Evolutionary conservation across 2,329 filamentous ascomycete genomes (phyloP), one percentile per base, ranked within the genome.

Genomic region (Venturia oleaginea): DNA sequence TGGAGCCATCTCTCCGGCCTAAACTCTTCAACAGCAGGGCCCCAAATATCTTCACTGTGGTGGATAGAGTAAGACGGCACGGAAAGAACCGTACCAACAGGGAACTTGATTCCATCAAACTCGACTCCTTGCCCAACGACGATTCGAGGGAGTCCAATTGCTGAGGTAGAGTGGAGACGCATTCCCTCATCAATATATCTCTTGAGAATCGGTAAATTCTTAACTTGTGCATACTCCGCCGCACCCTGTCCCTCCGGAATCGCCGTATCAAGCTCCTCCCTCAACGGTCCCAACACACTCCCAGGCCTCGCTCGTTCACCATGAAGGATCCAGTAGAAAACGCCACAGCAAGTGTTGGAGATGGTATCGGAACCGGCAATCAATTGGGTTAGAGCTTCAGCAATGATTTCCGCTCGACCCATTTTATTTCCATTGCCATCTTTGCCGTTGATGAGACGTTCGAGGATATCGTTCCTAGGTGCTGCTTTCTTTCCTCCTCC

Each of bases 311-410:
- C 81, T 0, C 90, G 88, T 62, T 69, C 68, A 0, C 89, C 88
- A 48, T 82, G 80, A 4, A 87, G 78, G 34, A 84, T 86, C 79
- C 92, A 89, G 78, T 87, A 96, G 0, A 96, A 81, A 43, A 96
- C 81, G 0, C 91, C 91, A 71, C 92, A 96, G 2, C 88, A 87
- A 0, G 91, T 88, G 77, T 91, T 92, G 62, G 85, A 88, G 0
- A 88, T 91, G 0, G 89, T 91, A 74, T 92, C 89, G 55, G 83
- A 86, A 32, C 89, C 89, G 1, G 89, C 88, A 69, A 92, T 96
- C 46, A 96, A 83, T 75, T 96, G 92, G 0, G 92, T 96, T 32
- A 96, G 79, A 0, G 91, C 92, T 77, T 96, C 92, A 43, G 91
- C 91, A 0, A 91, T 94, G 63, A 96, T 81, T 73, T 96, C 91